Evolutionary conservation across 2,329 filamentous ascomycete genomes (phyloP).

Genomic region (Apiospora pterosperma): DNA sequence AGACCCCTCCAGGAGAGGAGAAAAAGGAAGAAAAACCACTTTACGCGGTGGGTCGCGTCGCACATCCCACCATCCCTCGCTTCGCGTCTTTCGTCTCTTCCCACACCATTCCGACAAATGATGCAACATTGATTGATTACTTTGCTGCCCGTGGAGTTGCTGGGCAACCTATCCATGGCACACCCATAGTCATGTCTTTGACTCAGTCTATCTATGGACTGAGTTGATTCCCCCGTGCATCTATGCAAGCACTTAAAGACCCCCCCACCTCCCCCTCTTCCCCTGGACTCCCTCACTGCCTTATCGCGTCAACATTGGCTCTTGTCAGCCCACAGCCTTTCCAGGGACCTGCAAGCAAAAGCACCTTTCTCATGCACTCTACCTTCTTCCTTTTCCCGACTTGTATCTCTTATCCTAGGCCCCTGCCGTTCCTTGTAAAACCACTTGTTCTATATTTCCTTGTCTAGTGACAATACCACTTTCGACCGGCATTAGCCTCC

Average conservation of each 20-base stretch:
- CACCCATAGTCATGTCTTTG: conserved; percentile 18
- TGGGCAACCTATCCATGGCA: conserved; percentile 29
- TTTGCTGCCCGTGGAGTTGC: conserved; percentile 25
- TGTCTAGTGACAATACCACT: neutral
- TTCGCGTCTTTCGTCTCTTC: conserved; percentile 20
- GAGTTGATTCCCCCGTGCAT: conserved; percentile 14
- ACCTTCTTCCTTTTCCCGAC: neutral
- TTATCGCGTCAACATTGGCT: conserved; percentile 9
- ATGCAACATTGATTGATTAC: conserved; percentile 18
- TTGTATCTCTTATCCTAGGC: neutral
- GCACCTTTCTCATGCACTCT: neutral
- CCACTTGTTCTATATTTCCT: neutral
- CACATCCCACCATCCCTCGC: conserved; percentile 24
- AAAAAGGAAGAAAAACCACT: conserved; percentile 25
- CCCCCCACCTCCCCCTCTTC: conserved; percentile 15
- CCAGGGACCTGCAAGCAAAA: neutral
- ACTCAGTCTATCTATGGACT: neutral
- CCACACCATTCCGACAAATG: conserved; percentile 15
- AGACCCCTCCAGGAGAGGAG: conserved; percentile 12
- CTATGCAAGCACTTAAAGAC: conserved; percentile 33
- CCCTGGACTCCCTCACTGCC: conserved; percentile 18
- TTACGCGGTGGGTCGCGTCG: conserved; percentile 34
- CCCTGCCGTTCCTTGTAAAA: neutral
- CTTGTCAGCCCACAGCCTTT: neutral
- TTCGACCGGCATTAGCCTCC: neutral